Conservation (phyloP, 306 rosid genomes). For the Cucumis melo region DNA sequence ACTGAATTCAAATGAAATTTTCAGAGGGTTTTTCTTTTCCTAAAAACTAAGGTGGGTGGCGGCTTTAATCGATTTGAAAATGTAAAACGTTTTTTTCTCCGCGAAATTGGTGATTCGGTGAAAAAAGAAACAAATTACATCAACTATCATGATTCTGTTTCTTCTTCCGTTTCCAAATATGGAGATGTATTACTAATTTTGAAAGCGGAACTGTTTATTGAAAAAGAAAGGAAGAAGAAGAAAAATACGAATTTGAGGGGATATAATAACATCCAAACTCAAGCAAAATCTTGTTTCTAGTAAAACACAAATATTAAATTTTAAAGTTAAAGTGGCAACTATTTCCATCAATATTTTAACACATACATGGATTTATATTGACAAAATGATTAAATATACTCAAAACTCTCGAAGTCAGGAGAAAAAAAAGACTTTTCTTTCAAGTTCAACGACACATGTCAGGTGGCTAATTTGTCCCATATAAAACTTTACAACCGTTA, state of each 20-base stretch:
- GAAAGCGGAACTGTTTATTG: not conserved
- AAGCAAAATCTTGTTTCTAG: not conserved
- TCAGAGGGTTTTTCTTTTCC: not conserved
- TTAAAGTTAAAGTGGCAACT: too few species aligned
- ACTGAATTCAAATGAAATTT: not conserved
- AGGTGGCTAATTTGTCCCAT: too few species aligned
- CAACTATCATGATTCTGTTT: not conserved
- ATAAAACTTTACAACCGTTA: too few species aligned
- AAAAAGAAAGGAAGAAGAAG: not conserved
- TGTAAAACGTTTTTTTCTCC: not conserved
- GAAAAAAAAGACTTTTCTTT: too few species aligned
- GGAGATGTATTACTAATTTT: not conserved
- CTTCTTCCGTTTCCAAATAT: not conserved
- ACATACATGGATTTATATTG: too few species aligned
- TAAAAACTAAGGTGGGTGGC: not conserved
- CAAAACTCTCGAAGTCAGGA: too few species aligned
- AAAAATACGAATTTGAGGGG: not conserved
- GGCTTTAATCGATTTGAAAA: not conserved
- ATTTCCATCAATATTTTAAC: too few species aligned
- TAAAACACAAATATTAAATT: too few species aligned
- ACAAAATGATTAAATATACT: too few species aligned
- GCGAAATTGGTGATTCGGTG: not conserved
- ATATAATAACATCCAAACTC: not conserved
- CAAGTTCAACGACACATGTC: too few species aligned
- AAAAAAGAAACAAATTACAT: not conserved